Conservation (phyloP, 208 protist genomes). For the Naegleria lovaniensis region DNA sequence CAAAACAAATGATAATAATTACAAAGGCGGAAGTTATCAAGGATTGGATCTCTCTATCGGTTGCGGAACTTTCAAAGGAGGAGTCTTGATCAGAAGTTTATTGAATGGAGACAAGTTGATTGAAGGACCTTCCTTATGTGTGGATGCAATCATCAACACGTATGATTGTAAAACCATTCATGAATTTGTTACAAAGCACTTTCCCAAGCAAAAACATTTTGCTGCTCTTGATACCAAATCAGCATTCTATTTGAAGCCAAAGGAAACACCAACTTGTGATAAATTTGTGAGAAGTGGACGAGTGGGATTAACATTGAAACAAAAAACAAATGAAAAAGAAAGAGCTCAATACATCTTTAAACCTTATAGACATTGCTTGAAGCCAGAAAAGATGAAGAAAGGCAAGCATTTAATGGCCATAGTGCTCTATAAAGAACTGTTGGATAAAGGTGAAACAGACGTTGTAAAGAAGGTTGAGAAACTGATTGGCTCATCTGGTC, state of each 20-base stretch:
- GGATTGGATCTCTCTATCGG: neutral
- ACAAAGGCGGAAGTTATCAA: neutral
- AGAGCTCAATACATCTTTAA: neutral
- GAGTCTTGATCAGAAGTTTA: neutral
- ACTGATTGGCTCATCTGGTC: neutral
- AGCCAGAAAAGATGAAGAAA: neutral
- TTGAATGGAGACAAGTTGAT: neutral
- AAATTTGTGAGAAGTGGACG: neutral
- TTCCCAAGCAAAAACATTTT: neutral
- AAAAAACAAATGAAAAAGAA: neutral
- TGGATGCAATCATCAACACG: neutral
- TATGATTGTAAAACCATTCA: neutral
- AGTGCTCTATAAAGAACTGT: neutral
- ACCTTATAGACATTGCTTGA: neutral
- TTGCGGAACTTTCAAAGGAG: neutral
- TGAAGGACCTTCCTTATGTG: neutral
- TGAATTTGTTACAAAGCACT: neutral
- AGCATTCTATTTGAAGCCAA: neutral
- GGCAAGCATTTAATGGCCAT: neutral
- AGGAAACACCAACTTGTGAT: neutral
- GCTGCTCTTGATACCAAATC: neutral
- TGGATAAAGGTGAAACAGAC: neutral
- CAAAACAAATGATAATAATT: slow-evolving; percentile 3
- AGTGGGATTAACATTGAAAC: neutral
- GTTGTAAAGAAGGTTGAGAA: neutral